Percentiles rank a stretch among this genome's conserved stretches.
phyloP scores from a whole-genome alignment of 148 eudicot genomes.

The Vaccinium corymbosum region DNA sequence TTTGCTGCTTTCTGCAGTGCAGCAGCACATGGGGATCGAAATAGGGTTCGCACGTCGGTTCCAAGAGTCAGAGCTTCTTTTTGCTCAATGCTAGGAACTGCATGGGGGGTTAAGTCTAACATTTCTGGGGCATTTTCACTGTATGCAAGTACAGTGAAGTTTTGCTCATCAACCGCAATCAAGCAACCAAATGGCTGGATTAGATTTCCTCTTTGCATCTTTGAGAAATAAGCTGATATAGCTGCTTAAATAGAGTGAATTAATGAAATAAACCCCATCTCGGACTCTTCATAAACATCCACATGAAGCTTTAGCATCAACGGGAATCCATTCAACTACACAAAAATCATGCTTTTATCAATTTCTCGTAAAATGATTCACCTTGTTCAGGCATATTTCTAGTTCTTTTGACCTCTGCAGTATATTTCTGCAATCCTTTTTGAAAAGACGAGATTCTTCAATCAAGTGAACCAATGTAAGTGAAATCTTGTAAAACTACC shows the following conservation, averaged over 20 bases:
- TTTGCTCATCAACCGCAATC: conserved; percentile 64
- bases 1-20: conserved; percentile 66
- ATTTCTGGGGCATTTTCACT: conserved; percentile 89
- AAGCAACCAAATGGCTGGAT: conserved; percentile 85
- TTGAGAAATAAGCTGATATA: conserved; percentile 61
- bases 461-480: not conserved
- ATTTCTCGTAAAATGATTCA: conserved; percentile 48
- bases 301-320: conserved; percentile 79
- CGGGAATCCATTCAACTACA: conserved; percentile 51
- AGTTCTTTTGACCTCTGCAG: not conserved
- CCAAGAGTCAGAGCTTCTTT: conserved; percentile 61
- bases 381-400: conserved; percentile 41
- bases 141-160: conserved; percentile 54
- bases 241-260: conserved; percentile 62
- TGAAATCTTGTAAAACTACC: not conserved
- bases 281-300: conserved; percentile 57
- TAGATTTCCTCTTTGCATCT: conserved; percentile 78
- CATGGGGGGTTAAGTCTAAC: conserved; percentile 60
- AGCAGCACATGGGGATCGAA: conserved; percentile 51
- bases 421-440: not conserved
- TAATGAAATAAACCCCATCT: conserved; percentile 47
- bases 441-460: not conserved
- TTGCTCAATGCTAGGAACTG: conserved; percentile 71
- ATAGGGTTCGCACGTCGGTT: conserved; percentile 64
- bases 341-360: conserved; percentile 47